phyloP scores from a whole-genome alignment of 2,329 filamentous ascomycete genomes.

The Ilyonectria robusta region DNA sequence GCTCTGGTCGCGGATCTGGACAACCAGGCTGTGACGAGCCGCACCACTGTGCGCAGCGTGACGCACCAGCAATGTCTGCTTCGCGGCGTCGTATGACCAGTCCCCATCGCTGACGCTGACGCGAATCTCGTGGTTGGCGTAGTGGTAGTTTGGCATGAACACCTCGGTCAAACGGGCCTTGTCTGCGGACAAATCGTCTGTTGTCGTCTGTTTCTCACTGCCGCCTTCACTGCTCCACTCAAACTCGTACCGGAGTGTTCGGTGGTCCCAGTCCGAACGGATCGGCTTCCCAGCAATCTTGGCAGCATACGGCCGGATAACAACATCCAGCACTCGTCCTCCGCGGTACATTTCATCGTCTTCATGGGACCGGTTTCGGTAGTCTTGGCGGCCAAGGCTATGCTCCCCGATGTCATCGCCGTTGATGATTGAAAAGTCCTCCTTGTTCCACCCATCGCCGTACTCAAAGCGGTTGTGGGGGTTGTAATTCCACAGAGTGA shows the following conservation, averaged over 20 bases:
- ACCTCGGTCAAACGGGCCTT: slow-evolving; percentile 53
- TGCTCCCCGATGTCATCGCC: slow-evolving; percentile 50
- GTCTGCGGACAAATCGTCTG: slow-evolving; percentile 37
- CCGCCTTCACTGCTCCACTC: slow-evolving; percentile 47
- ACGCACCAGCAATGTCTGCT: slow-evolving; percentile 50
- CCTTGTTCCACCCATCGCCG: slow-evolving; percentile 60
- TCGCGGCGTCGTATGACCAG: slow-evolving; percentile 47
- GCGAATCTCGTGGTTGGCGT: slow-evolving; percentile 46
- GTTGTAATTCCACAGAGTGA: slow-evolving; percentile 59
- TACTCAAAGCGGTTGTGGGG: slow-evolving; percentile 55
- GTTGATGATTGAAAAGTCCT: slow-evolving; percentile 59
- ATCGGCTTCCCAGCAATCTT: slow-evolving; percentile 56
- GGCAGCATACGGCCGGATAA: slow-evolving; percentile 58
- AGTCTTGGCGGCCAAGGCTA: slow-evolving; percentile 47
- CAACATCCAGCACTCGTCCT: slow-evolving; percentile 55
- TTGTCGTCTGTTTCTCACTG: slow-evolving; percentile 28
- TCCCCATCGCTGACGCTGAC: slow-evolving; percentile 49
- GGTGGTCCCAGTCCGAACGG: slow-evolving; percentile 53
- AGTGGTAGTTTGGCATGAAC: slow-evolving; percentile 58
- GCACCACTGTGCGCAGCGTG: slow-evolving; percentile 31
- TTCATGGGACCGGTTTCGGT: slow-evolving; percentile 51
- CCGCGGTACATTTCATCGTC: slow-evolving; percentile 56
- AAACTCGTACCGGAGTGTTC: slow-evolving; percentile 53
- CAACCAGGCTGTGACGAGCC: slow-evolving; percentile 34
- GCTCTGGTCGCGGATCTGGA: slow-evolving; percentile 44